Conservation (phyloP, 2,329 filamentous ascomycete species). For the Akanthomyces muscarius region DNA sequence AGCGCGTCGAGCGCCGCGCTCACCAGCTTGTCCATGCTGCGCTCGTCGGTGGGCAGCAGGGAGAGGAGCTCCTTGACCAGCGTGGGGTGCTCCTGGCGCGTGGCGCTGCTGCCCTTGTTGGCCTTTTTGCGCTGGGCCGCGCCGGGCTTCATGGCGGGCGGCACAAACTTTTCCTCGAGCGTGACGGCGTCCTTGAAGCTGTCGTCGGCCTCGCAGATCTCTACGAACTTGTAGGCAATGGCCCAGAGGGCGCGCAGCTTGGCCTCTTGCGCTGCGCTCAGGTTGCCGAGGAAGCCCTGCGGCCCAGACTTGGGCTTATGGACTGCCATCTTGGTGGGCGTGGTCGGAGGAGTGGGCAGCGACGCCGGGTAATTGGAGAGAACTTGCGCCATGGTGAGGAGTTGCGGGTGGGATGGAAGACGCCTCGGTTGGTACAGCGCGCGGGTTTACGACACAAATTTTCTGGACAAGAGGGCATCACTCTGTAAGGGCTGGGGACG, state of each 20-base stretch:
- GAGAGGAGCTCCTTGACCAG: constrained; percentile 32
- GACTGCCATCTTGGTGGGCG: not conserved
- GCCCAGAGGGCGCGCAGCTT: constrained; percentile 82
- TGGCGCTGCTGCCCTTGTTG: constrained; percentile 57
- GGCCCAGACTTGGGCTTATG: constrained; percentile 27
- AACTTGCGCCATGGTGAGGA: constrained; percentile 13
- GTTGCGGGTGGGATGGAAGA: not conserved
- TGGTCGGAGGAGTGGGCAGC: constrained; percentile 3
- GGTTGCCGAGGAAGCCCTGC: constrained; percentile 70
- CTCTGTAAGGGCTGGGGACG: not conserved
- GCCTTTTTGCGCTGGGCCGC: constrained; percentile 19
- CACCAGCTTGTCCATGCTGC: constrained; percentile 83
- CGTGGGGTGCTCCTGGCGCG: constrained; percentile 43
- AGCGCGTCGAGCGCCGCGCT: constrained; percentile 77
- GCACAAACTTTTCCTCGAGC: constrained; percentile 31
- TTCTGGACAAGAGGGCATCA: constrained; percentile 8
- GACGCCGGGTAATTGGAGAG: not conserved
- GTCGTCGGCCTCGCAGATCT: constrained; percentile 38
- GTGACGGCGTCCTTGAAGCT: constrained; percentile 25
- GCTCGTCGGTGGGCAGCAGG: constrained; percentile 45
- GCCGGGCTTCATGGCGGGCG: constrained; percentile 25
- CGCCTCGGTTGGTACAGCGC: not conserved
- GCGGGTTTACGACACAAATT: not conserved
- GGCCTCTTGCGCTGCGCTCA: constrained; percentile 75
- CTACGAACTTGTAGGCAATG: constrained; percentile 67